Percentiles rank a stretch among this genome's conserved stretches.
phyloP scores from a whole-genome alignment of 805 yeast species.

The Metschnikowia drakensbergensis region DNA sequence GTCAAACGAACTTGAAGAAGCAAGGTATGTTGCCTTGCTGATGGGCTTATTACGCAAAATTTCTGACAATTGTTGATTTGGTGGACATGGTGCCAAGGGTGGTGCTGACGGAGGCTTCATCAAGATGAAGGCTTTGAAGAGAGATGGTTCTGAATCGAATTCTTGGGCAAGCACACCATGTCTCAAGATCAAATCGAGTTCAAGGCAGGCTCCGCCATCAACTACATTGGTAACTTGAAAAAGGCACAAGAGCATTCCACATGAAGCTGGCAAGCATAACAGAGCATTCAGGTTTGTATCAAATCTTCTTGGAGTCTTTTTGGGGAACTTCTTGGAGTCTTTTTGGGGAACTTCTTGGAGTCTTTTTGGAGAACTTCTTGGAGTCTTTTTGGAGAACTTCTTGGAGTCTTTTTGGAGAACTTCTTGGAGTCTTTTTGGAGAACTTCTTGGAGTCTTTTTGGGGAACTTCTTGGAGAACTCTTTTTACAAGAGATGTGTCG shows the following conservation, averaged over 20 bases:
- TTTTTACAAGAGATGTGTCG: too few relatives aligned
- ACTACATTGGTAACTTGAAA: conserved; percentile 68
- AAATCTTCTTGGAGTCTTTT: background rate
- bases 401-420: too few relatives aligned
- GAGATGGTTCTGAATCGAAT: conserved; percentile 60
- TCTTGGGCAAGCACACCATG: conserved; percentile 91
- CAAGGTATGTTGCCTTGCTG: conserved; percentile 97
- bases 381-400: too few relatives aligned
- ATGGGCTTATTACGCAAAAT: conserved; percentile 81
- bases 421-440: too few relatives aligned
- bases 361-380: too few relatives aligned
- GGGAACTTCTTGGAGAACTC: too few relatives aligned
- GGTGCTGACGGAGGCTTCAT: conserved; percentile 88
- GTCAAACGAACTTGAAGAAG: conserved; percentile 94
- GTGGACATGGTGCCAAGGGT: conserved; percentile 58
- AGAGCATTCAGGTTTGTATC: background rate
- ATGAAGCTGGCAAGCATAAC: background rate
- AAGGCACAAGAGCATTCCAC: conserved; percentile 14
- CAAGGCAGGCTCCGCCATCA: conserved; percentile 96
- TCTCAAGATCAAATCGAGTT: conserved; percentile 93
- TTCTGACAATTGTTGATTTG: conserved; percentile 38
- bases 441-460: too few relatives aligned
- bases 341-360: too few relatives aligned
- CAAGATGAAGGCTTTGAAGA: conserved; percentile 68
- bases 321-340: too few relatives aligned